Evolutionary conservation across 306 rosid species (phyloP), one percentile per base, ranked within the genome.

Genomic region (Quercus mongolica): DNA sequence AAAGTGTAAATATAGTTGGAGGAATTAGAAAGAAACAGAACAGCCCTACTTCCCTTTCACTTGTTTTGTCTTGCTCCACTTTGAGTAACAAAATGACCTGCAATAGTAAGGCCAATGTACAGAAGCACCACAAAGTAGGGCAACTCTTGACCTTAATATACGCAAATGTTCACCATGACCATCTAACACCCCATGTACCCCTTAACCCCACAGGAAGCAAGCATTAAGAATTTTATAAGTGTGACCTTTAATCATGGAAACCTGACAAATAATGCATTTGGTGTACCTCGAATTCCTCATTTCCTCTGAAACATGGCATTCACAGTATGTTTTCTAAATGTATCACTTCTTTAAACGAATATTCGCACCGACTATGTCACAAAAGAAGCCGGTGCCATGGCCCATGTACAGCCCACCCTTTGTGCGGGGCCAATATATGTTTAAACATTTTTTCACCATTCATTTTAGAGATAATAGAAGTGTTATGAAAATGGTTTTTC

Each of bases 321-420:
- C 59, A 76, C 38, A 41, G 0, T 41, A 41, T 41, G 12, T 41
- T 41, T 41, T 41, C 46, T 8, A 17, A 35, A 73, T 25, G 6
- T 46, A 76, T 59, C 67, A 19, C 59, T 78, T 56, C 8, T 7
- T 72, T 52, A 38, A 54, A 74, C 78, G 79, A 70, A 74, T 74
- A 83, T 80, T 86, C 71, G 83, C 35, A 77, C 76, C 70, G 70
- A 28, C 70, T 5, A 64, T 14, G 70, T 30, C 56, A 62, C 67
- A 68, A 79, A 18, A 54, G 62, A 23, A 69, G 77, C 67, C 13
- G n/a, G 69, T 68, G 80, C 31, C 76, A 58, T 68, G 69, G 55
- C 77, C 46, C 76, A 58, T 68, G 62, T 54, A 61, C 61, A 82
- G 61, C 85, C 74, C 87, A 83, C 72, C 81, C 33, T 54, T 20